phyloP scores from a whole-genome alignment of 495 filamentous ascomycete genomes.

The Lasiosphaeria miniovina region DNA sequence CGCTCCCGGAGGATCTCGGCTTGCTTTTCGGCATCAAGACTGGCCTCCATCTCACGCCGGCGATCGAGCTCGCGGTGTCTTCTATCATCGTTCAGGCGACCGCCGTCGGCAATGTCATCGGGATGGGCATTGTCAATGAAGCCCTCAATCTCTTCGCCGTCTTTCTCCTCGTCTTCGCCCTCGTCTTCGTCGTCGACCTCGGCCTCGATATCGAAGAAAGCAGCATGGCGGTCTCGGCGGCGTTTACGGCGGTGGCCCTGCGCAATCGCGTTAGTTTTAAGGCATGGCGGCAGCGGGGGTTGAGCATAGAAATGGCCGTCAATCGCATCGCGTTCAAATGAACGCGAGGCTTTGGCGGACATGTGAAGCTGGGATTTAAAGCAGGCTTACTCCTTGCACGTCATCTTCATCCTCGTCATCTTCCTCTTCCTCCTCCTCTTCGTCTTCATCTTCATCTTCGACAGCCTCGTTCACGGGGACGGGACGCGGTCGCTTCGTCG shows the following conservation, averaged over 20 bases:
- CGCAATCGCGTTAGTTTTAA: conserved; percentile 14
- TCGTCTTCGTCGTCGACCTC: conserved; percentile 97
- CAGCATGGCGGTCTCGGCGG: conserved; percentile 63
- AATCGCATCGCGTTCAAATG: background rate
- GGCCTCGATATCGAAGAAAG: conserved; percentile 93
- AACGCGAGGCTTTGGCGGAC: background rate
- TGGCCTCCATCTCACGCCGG: conserved; percentile 76
- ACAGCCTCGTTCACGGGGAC: conserved; percentile 50
- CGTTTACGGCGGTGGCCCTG: conserved; percentile 79
- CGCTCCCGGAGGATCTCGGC: conserved; percentile 80
- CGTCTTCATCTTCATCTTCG: conserved; percentile 58
- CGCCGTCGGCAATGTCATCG: conserved; percentile 79
- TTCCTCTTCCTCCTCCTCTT: conserved; percentile 55
- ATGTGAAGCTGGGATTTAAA: background rate
- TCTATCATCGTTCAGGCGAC: conserved; percentile 81
- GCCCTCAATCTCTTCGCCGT: conserved; percentile 77
- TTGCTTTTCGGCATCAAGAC: conserved; percentile 89
- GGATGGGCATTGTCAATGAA: conserved; percentile 88
- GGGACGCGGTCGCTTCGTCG: conserved; percentile 23
- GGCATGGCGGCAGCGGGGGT: background rate
- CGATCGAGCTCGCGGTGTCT: conserved; percentile 93
- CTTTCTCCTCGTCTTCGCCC: conserved; percentile 79
- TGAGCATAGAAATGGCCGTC: background rate
- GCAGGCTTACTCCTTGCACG: conserved; percentile 36
- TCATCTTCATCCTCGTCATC: conserved; percentile 40